Base-by-base conservation (phyloP, 2,329 filamentous ascomycete genomes). In the Cladophialophora yegresii region DNA sequence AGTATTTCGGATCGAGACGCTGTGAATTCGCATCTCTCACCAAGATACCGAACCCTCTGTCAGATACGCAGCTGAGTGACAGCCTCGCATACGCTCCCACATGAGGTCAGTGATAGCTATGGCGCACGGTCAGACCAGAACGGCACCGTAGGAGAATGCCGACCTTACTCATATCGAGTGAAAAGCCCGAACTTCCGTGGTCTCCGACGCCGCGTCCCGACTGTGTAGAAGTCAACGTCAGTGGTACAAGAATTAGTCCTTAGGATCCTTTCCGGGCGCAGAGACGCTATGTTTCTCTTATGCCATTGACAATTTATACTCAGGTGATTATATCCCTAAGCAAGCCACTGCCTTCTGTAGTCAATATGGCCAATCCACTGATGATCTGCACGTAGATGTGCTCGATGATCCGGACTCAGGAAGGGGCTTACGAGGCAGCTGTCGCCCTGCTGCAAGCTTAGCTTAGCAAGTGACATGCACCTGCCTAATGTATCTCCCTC, bases 21-120 rank as follows among this genome's bases (percentile, higher is more conserved):
- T 9, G 66, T 67, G 33, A 68, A 68, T 32, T 68, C 63, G 4
- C 63, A 68, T 22, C 59, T 68, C 33, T 65, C 63, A 10, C 63
- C 63, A 61, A 67, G 62, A 51, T 68, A 68, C 55, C 58, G 66
- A 43, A 61, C 66, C 6, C 5, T 26, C 63, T 13, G 45, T 68
- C 7, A 57, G 66, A 26, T 40, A 30, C 63, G 4, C 47, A 63
- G n/a, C n/a, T n/a, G n/a, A n/a, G n/a, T n/a, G n/a, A n/a, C n/a
- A n/a, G 23, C 57, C 66, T 49, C 60, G 63, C 23, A 68, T 61
- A 63, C 66, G 40, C 55, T 68, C n/a, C 57, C 56, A 13, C 61
- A 57, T 13, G 57, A 54, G 20, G 13, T n/a, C 47, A 20, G 8
- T 6, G 50, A 63, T 12, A 20, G 23, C 26, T 1, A 49, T 10